These are phyloP conservation scores for Aschersonia sp. DNA, from an alignment of 2,329 filamentous ascomycete species.

Conservation along the genomic window DNA sequence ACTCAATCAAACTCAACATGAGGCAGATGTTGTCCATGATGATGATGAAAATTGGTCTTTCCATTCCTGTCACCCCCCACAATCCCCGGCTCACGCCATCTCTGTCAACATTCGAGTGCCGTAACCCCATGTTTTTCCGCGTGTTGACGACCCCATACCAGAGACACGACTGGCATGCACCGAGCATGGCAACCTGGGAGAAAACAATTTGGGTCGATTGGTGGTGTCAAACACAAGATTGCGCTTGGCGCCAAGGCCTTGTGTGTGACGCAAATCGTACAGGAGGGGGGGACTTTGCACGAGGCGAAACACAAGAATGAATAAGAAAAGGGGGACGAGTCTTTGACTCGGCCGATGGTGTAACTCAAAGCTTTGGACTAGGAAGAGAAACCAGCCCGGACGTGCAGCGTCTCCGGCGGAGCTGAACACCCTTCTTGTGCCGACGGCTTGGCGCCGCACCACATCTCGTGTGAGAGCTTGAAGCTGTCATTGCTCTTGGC, in stretches of 20 bases:
- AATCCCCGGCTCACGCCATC: background rate
- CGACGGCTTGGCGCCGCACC: too few relatives aligned
- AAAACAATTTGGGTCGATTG: background rate
- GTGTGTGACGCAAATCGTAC: background rate
- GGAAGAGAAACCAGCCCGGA: too few relatives aligned
- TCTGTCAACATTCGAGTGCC: background rate
- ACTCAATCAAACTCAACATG: too few relatives aligned
- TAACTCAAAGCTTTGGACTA: background rate
- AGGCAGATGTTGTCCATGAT: background rate
- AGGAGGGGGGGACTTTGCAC: background rate
- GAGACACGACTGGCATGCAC: background rate
- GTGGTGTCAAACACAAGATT: too few relatives aligned
- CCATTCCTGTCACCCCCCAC: slow-evolving; percentile 1
- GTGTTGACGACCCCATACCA: background rate
- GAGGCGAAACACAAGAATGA: background rate
- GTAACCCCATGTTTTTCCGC: background rate
- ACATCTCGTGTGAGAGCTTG: too few relatives aligned
- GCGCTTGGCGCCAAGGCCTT: background rate
- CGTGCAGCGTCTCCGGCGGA: too few relatives aligned
- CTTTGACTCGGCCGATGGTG: background rate
- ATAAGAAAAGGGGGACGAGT: background rate
- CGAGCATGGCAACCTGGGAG: slow-evolving; percentile 1
- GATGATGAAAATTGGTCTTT: background rate
- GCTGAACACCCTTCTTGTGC: too few relatives aligned
- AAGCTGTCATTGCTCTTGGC: too few relatives aligned